A percentile compares a stretch with the other conserved stretches of the same genome.
Conservation (phyloP, 2,329 filamentous ascomycete species). For the Tricladium varicosporioides region DNA sequence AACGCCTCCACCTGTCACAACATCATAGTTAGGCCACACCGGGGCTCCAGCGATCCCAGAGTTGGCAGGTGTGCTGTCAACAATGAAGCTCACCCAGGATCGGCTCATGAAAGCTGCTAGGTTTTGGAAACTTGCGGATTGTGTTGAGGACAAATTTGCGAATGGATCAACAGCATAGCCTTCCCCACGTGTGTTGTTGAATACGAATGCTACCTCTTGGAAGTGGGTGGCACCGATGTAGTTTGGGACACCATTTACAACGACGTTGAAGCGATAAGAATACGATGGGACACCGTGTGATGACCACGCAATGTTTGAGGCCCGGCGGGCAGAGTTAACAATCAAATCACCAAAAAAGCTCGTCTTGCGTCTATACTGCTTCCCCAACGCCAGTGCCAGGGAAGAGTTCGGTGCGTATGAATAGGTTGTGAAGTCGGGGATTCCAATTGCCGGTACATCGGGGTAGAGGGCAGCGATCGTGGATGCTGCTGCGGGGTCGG, state of each 20-base stretch:
- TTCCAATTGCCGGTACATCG: constrained; percentile 46
- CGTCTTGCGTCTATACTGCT: constrained; percentile 16
- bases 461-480: constrained; percentile 48
- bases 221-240: constrained; percentile 38
- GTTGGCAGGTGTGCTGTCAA: constrained; percentile 5
- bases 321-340: constrained; percentile 12
- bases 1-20: constrained; percentile 30
- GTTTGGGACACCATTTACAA: constrained; percentile 31
- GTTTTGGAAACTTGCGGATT: background rate
- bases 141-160: constrained; percentile 1
- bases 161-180: constrained; percentile 44
- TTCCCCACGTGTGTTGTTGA: constrained; percentile 48
- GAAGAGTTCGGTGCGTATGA: constrained; percentile 19
- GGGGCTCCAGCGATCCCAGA: constrained; percentile 1
- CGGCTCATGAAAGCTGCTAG: constrained; percentile 16
- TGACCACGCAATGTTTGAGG: constrained; percentile 14
- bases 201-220: constrained; percentile 52
- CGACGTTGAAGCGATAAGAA: constrained; percentile 46
- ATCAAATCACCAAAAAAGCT: constrained; percentile 20
- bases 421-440: constrained; percentile 37
- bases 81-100: constrained; percentile 17
- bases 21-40: constrained; percentile 45
- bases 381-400: constrained; percentile 35
- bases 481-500: background rate
- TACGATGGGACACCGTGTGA: constrained; percentile 24